Evolutionary conservation across 179 eudicot genomes (phyloP).

Genomic region (Beta macrorhiza): DNA sequence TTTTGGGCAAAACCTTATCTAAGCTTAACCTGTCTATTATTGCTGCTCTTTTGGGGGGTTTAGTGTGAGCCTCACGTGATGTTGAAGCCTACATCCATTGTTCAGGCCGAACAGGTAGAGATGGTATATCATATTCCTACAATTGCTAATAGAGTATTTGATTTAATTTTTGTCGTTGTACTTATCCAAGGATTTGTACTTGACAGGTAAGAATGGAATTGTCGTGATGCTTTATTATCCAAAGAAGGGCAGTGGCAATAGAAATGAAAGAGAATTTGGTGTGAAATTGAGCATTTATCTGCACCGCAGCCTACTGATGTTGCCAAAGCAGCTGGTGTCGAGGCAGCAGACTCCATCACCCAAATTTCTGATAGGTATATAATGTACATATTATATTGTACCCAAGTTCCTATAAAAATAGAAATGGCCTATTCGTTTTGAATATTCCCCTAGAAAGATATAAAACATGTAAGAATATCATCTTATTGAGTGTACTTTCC

Average conservation of each 20-base stretch:
- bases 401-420: too few species aligned
- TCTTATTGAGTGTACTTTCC: background rate
- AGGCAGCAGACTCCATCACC: conserved; percentile 59
- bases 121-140: conserved; percentile 44
- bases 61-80: conserved; percentile 94
- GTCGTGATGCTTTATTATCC: conserved; percentile 96
- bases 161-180: background rate
- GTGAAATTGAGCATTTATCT: conserved; percentile 84
- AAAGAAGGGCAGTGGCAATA: conserved; percentile 50
- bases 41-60: conserved; percentile 1
- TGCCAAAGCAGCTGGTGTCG: conserved; percentile 83
- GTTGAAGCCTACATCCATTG: conserved; percentile 98
- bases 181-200: background rate
- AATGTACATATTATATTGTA: too few species aligned
- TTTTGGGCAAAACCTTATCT: background rate
- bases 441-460: background rate
- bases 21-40: background rate
- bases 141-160: background rate
- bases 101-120: conserved; percentile 96
- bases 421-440: too few species aligned
- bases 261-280: conserved; percentile 89
- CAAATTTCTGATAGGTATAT: conserved; percentile 75
- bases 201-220: conserved; percentile 73
- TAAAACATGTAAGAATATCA: background rate
- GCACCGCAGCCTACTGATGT: conserved; percentile 97